phyloP scores from a whole-genome alignment of 108 stramenopile species.

The Skeletonema menzelii region DNA sequence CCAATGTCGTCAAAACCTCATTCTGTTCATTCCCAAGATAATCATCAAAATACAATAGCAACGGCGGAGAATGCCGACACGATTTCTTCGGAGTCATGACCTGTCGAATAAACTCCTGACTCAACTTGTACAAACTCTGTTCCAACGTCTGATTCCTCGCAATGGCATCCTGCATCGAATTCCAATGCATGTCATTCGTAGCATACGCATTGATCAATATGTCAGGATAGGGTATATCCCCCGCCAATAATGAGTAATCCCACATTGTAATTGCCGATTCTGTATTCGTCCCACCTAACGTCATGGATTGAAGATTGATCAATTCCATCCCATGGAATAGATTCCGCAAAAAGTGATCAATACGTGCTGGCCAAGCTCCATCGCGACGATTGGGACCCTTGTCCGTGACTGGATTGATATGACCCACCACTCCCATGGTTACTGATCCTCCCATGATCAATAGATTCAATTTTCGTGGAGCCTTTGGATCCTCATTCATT shows the following conservation, averaged over 20 bases:
- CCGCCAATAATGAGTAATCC: conserved; percentile 73
- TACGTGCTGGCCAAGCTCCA: conserved; percentile 69
- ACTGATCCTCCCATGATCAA: conserved; percentile 78
- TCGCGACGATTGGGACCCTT: conserved; percentile 46
- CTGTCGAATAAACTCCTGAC: conserved; percentile 60
- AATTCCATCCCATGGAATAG: conserved; percentile 32
- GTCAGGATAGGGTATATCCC: conserved; percentile 67
- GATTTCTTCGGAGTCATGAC: conserved; percentile 46
- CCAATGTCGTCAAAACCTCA: conserved; percentile 58
- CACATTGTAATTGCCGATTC: conserved; percentile 65
- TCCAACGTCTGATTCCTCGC: conserved; percentile 57
- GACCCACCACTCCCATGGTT: conserved; percentile 74
- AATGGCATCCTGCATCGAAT: conserved; percentile 43
- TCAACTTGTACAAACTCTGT: conserved; percentile 63
- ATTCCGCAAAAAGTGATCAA: conserved; percentile 29
- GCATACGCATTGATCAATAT: conserved; percentile 80
- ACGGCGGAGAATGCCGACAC: conserved; percentile 45
- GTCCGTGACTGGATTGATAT: conserved; percentile 43
- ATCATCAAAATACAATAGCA: conserved; percentile 76
- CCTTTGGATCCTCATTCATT: conserved; percentile 22
- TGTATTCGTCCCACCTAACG: conserved; percentile 82
- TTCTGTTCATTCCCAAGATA: conserved; percentile 82
- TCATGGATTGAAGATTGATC: conserved; percentile 58
- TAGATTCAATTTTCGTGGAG: conserved; percentile 67
- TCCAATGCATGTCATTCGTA: conserved; percentile 84